Percentiles rank a stretch among this genome's conserved stretches.
phyloP scores from a whole-genome alignment of 2,329 filamentous ascomycete genomes.

The Beauveria sp. region DNA sequence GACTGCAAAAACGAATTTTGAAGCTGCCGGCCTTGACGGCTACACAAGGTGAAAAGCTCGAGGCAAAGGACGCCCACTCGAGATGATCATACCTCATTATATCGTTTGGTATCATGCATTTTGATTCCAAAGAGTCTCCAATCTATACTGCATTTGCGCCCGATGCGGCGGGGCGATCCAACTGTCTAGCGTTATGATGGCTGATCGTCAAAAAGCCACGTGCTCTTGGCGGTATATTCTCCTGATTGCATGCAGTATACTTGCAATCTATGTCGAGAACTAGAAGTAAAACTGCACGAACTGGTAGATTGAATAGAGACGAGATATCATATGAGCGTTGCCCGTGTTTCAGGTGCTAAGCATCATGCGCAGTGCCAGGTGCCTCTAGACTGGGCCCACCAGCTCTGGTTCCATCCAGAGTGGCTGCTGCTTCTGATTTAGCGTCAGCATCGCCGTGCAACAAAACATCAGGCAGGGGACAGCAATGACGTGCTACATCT shows the following conservation, averaged over 20 bases:
- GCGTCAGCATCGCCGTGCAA: neutral
- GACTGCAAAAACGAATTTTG: constrained; percentile 14
- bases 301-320: no score
- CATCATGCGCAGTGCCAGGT: neutral
- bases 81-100: neutral
- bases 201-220: neutral
- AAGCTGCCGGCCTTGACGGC: neutral
- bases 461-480: neutral
- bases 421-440: neutral
- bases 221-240: neutral
- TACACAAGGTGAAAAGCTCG: no score
- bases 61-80: no score
- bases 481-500: constrained; percentile 5
- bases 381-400: neutral
- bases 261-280: no score
- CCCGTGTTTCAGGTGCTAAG: neutral
- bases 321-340: neutral
- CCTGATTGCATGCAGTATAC: neutral
- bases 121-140: neutral
- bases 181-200: neutral
- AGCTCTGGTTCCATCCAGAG: neutral
- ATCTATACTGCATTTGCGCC: neutral
- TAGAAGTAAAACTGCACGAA: neutral
- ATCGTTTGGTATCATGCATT: neutral
- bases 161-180: constrained; percentile 9